Percentiles rank a stretch among this genome's conserved stretches.
Evolutionary conservation across 345 rosid genomes (phyloP).

Genomic region (Sonneratia caseolaris): DNA sequence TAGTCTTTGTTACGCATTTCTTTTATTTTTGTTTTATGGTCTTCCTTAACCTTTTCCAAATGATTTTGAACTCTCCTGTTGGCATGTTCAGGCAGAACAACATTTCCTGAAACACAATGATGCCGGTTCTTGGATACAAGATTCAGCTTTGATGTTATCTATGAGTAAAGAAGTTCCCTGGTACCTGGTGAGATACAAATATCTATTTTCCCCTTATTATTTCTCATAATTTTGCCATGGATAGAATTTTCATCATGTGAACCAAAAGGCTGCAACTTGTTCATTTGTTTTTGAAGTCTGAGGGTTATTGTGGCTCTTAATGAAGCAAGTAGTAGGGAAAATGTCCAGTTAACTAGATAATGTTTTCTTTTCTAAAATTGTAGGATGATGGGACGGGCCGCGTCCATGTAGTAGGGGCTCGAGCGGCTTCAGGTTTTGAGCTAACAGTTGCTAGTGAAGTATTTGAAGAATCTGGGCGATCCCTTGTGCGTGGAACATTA

Average conservation of each 20-base stretch:
- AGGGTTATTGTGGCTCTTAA: background rate
- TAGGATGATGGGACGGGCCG: conserved; percentile 86
- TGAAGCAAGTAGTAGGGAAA: background rate
- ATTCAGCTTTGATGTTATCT: conserved; percentile 81
- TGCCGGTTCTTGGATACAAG: conserved; percentile 98
- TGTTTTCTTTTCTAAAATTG: background rate
- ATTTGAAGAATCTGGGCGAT: conserved; percentile 90
- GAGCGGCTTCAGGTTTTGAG: conserved; percentile 56
- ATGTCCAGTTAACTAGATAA: background rate
- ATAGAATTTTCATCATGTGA: background rate
- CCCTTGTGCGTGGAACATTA: conserved; percentile 86
- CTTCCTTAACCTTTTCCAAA: background rate
- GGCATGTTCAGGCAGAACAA: conserved; percentile 68
- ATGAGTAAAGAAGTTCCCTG: conserved; percentile 98
- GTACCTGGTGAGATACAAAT: conserved; percentile 58
- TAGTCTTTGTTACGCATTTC: background rate
- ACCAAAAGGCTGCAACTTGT: background rate
- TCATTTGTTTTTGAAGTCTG: background rate
- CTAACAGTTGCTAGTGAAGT: conserved; percentile 67
- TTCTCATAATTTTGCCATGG: conserved; percentile 4
- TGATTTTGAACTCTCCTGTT: background rate
- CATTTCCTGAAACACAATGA: conserved; percentile 90
- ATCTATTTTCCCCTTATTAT: background rate
- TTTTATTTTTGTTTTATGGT: background rate
- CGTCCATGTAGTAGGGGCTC: conserved; percentile 63